Evolutionary conservation across 2,329 filamentous ascomycete species (phyloP), one percentile per base, ranked within the genome.

Genomic region (Colletotrichum spinosum): DNA sequence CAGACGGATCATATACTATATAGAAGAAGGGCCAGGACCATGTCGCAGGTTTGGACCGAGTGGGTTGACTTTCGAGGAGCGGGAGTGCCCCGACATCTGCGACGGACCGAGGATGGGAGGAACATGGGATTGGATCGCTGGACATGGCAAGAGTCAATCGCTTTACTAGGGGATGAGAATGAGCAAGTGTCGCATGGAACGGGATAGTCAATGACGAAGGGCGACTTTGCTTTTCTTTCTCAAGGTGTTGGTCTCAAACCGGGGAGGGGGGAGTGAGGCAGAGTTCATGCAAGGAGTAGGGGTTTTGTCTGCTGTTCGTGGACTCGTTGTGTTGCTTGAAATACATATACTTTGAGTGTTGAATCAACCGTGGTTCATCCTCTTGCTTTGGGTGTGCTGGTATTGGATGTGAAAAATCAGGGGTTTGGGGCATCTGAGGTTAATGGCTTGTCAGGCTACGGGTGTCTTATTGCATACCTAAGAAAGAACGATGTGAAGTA

Each of bases 21-120:
- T 25, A 5, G 25, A 25, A 25, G 25, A 25, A 25, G 25, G 25
- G 25, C 25, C 25, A 25, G 25, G 25, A 25, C 25, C 25, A 5
- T 4, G 25, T 25, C 1, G 25, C 25, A 25, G 25, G 25, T 4
- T 25, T 25, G 25, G 25, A 25, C 25, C 25, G 25, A 25, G 25
- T 25, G 25, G 25, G 25, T 25, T 25, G 25, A 5, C 25, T 25
- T 25, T 25, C 25, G 25, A 25, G 25, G 25, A 25, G 25, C 25
- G 25, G 25, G 25, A 25, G 25, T 25, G 25, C 25, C 25, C 25
- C 25, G 25, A 25, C 25, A 25, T 25, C 25, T 25, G 25, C 25
- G 25, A 25, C 25, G 25, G 25, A 15, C 56, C 56, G 56, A 60
- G 41, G 34, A 60, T 46, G 39, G 44, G 54, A 53, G 48, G 25